phyloP scores from a whole-genome alignment of 805 yeast species.

The Millerozyma miso region DNA sequence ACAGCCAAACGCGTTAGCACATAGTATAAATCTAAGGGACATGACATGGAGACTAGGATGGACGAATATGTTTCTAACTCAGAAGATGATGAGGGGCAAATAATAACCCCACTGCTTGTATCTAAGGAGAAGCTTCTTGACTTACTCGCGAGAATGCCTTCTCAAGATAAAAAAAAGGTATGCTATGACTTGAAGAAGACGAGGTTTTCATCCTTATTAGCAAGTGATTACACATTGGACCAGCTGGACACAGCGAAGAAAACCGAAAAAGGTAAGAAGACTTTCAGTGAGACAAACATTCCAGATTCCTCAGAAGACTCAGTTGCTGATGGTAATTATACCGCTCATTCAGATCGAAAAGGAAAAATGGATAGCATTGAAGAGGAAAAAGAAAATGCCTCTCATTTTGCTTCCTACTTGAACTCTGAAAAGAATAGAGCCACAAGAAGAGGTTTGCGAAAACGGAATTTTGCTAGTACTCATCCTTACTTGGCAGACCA shows the following conservation, averaged over 20 bases:
- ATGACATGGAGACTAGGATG: not conserved
- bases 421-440: not conserved
- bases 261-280: not conserved
- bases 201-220: conserved; percentile 5
- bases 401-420: conserved; percentile 1
- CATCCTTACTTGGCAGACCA: conserved; percentile 44
- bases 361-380: not conserved
- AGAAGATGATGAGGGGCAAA: conserved; percentile 18
- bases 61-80: conserved; percentile 25
- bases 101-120: conserved; percentile 11
- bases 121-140: conserved; percentile 6
- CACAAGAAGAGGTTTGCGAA: conserved; percentile 29
- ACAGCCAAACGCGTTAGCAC: too few species aligned
- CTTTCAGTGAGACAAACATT: not conserved
- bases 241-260: not conserved
- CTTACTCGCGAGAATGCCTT: conserved; percentile 4
- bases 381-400: conserved; percentile 7
- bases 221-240: not conserved
- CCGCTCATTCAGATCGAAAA: not conserved
- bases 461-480: conserved; percentile 40
- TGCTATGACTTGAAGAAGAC: conserved; percentile 3
- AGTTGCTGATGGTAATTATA: too few species aligned
- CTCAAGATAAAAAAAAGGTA: conserved; percentile 1
- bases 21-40: too few species aligned
- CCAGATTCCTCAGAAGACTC: not conserved